A percentile compares a stretch with the other conserved stretches of the same genome.
Evolutionary conservation across 495 filamentous ascomycete species (phyloP).

Genomic region (Glonium stellatum): DNA sequence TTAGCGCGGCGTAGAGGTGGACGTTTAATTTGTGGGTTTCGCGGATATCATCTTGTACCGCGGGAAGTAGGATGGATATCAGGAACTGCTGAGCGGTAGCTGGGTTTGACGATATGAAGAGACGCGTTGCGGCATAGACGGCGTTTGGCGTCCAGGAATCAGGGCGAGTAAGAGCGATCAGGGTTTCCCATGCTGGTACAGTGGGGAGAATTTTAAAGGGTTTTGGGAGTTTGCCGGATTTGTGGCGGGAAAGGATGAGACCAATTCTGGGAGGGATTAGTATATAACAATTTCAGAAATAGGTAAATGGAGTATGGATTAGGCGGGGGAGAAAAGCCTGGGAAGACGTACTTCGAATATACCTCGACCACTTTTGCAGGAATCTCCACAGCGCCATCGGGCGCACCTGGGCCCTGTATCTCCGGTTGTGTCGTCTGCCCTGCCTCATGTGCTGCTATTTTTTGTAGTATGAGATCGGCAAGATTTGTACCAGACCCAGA

Average conservation of each 20-base stretch:
- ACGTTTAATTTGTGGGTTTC: constrained; percentile 90
- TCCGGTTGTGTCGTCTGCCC: constrained; percentile 27
- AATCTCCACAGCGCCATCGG: constrained; percentile 76
- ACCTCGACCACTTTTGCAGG: constrained; percentile 90
- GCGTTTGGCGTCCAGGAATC: constrained; percentile 84
- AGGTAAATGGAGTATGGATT: not conserved
- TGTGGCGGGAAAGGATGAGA: constrained; percentile 82
- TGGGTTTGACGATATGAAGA: constrained; percentile 80
- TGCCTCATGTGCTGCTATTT: constrained; percentile 89
- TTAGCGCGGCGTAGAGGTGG: constrained; percentile 86
- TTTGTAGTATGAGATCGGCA: constrained; percentile 83
- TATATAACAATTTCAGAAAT: constrained; percentile 12
- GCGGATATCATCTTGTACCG: constrained; percentile 79
- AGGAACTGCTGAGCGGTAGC: constrained; percentile 71
- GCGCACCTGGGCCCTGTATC: constrained; percentile 20
- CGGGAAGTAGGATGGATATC: constrained; percentile 71
- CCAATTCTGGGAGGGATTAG: constrained; percentile 46
- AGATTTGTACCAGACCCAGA: constrained; percentile 58
- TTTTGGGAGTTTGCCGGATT: constrained; percentile 89
- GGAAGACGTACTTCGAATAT: constrained; percentile 66
- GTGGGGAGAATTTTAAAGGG: constrained; percentile 95
- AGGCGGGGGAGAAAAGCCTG: not conserved
- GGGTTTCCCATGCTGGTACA: constrained; percentile 81
- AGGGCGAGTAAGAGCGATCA: constrained; percentile 73
- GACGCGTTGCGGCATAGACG: constrained; percentile 74